These are phyloP conservation scores for Boletus tomentosulus DNA, from an alignment of 768 basidiomycete species.

Conservation along the genomic window DNA sequence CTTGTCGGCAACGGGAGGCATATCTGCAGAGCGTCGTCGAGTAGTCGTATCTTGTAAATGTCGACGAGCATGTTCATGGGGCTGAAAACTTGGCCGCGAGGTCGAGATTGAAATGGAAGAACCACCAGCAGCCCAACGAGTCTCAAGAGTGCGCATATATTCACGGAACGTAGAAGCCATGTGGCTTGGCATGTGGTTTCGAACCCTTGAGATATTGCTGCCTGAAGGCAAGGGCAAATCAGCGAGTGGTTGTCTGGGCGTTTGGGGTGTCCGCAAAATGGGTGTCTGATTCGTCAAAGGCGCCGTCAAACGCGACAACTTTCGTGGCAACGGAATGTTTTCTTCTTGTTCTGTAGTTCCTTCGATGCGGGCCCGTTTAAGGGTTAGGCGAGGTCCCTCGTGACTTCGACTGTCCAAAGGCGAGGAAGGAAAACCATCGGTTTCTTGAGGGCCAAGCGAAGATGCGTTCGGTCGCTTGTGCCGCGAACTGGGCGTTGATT, in stretches of 20 bases:
- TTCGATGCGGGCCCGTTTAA: conserved; percentile 18
- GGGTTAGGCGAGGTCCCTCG: neutral
- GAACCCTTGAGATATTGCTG: neutral
- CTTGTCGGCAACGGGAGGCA: neutral
- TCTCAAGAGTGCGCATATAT: conserved; percentile 9
- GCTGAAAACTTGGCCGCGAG: neutral
- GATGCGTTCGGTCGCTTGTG: conserved; percentile 1
- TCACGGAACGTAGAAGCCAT: neutral
- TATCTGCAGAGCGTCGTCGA: neutral
- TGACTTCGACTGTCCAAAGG: conserved; percentile 8
- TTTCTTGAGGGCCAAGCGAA: neutral
- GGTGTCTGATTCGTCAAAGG: neutral
- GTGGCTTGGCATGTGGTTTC: neutral
- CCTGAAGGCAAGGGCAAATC: conserved; percentile 10
- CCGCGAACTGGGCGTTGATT: neutral
- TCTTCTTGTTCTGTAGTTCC: neutral
- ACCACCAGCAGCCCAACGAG: neutral
- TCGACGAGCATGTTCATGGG: neutral
- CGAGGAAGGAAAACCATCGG: conserved; percentile 1
- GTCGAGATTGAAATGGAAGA: neutral
- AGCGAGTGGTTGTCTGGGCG: conserved; percentile 18
- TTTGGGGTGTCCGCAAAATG: conserved; percentile 8
- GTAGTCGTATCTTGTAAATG: neutral
- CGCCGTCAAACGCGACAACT: conserved; percentile 6
- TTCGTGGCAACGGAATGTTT: conserved; percentile 3